phyloP scores from a whole-genome alignment of 257 asterid species.

The Solanum sejunctum region DNA sequence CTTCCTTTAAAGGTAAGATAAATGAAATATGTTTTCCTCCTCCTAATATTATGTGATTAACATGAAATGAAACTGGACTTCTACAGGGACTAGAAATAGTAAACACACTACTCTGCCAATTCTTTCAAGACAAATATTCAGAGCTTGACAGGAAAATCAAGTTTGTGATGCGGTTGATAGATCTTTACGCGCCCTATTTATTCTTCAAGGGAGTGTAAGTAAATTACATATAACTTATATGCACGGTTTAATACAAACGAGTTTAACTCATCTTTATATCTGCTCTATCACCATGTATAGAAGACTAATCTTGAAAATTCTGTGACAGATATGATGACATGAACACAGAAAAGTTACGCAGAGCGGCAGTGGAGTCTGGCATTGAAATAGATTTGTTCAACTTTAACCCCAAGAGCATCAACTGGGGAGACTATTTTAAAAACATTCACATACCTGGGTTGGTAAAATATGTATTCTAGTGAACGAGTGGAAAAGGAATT shows the following conservation, averaged over 20 bases:
- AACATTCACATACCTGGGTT: constrained; percentile 35
- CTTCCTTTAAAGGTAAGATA: constrained; percentile 71
- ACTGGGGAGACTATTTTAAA: constrained; percentile 44
- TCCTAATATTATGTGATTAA: neutral
- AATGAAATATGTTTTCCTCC: neutral
- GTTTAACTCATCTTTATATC: neutral
- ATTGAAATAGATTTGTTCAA: constrained; percentile 25
- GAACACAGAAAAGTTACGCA: constrained; percentile 33
- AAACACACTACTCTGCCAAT: constrained; percentile 57
- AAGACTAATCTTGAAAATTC: neutral
- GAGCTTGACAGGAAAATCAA: constrained; percentile 45
- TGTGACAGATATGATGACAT: constrained; percentile 42
- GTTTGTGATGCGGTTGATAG: constrained; percentile 45
- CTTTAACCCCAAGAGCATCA: constrained; percentile 33
- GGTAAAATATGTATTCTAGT: constrained; percentile 23
- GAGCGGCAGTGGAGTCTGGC: constrained; percentile 17
- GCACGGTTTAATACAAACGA: neutral
- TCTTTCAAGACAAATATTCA: constrained; percentile 33
- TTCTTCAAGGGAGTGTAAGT: constrained; percentile 86
- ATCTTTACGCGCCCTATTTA: constrained; percentile 70
- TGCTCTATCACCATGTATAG: neutral
- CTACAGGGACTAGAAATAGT: constrained; percentile 50
- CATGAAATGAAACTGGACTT: neutral
- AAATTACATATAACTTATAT: neutral
- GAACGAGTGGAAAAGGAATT: neutral